A percentile compares a stretch with the other conserved stretches of the same genome.
Conservation (phyloP, 345 rosid species). For the Eutrema heterophyllum region DNA sequence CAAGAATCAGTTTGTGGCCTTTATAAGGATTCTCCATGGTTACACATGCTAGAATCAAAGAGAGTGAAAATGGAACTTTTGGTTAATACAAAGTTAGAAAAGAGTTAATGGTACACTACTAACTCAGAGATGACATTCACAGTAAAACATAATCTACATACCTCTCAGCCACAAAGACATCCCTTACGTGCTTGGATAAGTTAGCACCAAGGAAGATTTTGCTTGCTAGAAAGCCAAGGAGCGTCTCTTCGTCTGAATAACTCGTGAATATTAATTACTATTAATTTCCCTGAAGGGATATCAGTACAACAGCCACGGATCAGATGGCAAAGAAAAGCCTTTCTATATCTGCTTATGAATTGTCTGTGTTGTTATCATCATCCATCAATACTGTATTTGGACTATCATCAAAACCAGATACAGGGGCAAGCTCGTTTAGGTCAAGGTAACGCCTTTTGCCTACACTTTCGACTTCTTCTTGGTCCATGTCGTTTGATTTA, state of each 20-base stretch:
- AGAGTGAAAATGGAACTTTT: background rate
- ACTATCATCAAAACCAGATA: conserved; percentile 78
- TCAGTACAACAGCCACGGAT: conserved; percentile 18
- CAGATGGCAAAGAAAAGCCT: conserved; percentile 20
- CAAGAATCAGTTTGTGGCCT: background rate
- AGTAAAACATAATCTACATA: conserved; percentile 63
- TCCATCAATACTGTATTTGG: conserved; percentile 62
- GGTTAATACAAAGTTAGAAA: background rate
- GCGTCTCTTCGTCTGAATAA: conserved; percentile 38
- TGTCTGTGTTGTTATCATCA: conserved; percentile 37
- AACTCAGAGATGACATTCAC: conserved; percentile 31
- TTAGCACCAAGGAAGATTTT: background rate
- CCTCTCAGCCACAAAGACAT: conserved; percentile 36
- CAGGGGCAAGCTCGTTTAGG: conserved; percentile 90
- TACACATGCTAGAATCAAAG: background rate
- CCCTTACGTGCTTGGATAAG: background rate
- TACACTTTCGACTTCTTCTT: conserved; percentile 52
- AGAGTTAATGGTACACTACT: conserved; percentile 45
- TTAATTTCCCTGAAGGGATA: background rate
- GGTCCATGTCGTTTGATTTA: conserved; percentile 45
- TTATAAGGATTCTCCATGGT: background rate
- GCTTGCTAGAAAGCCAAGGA: background rate
- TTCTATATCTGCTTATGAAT: conserved; percentile 30
- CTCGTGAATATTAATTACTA: conserved; percentile 32
- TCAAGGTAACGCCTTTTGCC: conserved; percentile 73